Conservation (phyloP, 257 asterid species). For the Jaltomata sinuosa region DNA sequence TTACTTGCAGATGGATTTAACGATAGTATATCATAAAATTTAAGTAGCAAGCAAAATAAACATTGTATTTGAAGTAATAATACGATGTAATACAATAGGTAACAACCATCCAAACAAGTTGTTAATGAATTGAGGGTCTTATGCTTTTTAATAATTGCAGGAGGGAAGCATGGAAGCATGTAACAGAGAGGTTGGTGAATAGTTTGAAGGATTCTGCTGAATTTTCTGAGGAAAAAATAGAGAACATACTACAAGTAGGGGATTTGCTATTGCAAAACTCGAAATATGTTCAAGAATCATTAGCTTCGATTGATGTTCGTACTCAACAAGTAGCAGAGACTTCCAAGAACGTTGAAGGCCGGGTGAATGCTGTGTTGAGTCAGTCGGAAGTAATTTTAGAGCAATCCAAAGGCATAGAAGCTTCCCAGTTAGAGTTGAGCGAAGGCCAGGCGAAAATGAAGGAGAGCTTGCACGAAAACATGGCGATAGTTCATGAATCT, state of each 20-base stretch:
- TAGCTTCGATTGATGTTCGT: constrained; percentile 35
- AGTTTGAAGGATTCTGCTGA: constrained; percentile 57
- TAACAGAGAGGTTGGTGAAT: constrained; percentile 74
- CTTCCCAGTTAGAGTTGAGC: constrained; percentile 49
- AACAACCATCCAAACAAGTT: not conserved
- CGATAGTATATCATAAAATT: not conserved
- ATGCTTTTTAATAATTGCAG: constrained; percentile 19
- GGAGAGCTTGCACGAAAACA: constrained; percentile 50
- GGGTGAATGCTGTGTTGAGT: constrained; percentile 38
- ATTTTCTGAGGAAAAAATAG: constrained; percentile 51
- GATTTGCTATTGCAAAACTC: constrained; percentile 35
- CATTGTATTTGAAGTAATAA: too few relatives aligned
- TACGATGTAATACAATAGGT: not conserved
- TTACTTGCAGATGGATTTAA: not conserved
- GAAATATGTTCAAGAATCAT: constrained; percentile 39
- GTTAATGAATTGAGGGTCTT: not conserved
- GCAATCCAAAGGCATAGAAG: constrained; percentile 58
- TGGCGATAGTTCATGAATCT: constrained; percentile 39
- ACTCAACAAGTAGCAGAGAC: constrained; percentile 45
- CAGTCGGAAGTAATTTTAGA: constrained; percentile 44
- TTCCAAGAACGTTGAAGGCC: constrained; percentile 43
- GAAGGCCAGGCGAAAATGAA: constrained; percentile 58
- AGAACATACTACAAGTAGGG: constrained; percentile 42
- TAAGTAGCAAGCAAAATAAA: too few relatives aligned
- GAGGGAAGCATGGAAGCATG: constrained; percentile 59